Base-by-base conservation (phyloP, 1,284 basidiomycete genomes). In the Cerrena zonata region DNA sequence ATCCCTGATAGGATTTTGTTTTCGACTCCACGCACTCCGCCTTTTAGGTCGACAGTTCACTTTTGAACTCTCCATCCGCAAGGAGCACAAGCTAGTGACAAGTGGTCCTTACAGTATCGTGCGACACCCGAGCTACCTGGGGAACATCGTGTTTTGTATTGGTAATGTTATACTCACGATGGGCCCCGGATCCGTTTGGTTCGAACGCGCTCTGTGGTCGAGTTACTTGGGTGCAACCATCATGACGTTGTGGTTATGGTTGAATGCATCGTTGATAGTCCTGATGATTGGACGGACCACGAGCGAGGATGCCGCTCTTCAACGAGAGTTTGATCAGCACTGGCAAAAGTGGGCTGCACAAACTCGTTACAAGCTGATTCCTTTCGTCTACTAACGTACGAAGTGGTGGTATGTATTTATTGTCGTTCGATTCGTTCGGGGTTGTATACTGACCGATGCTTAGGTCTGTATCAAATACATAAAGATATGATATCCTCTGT, bases 261-360 rank as follows among this genome's bases (percentile, higher is more conserved):
- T 24, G 12, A 26, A 37, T 7, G 25, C 41, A 3, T 36, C 34
- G 25, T 15, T 50, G 21, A 7, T 15, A 15, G 15, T 7, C 30
- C 7, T 34, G 15, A 26, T 49, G 22, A 23, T 44, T 18, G 34
- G 22, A 10, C 5, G 50, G 26, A 34, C 47, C 15, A 39, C 26
- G 23, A 41, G 46, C 10, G 56, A 54, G 12, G 51, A 64, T 4
- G 53, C 53, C 13, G n/a, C 47, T 11, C 50, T 67, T 52, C 48
- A 49, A 36, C 39, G 54, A 43, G 25, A 56, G 36, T 55, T 66
- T 25, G 51, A 52, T n/a, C 42, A 55, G 18, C 57, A 64, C 10
- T 56, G 54, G 54, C 45, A 53, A 25, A 48, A 5, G 4, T 54
- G 49, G 43, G 42, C 43, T 26, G 24, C 25, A 10, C 19, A 19